A percentile compares a stretch with the other conserved stretches of the same genome.
These are phyloP conservation scores for Saccharomycopsis hybrid DNA, from an alignment of 1,139 yeast species.

Conservation along the genomic window DNA sequence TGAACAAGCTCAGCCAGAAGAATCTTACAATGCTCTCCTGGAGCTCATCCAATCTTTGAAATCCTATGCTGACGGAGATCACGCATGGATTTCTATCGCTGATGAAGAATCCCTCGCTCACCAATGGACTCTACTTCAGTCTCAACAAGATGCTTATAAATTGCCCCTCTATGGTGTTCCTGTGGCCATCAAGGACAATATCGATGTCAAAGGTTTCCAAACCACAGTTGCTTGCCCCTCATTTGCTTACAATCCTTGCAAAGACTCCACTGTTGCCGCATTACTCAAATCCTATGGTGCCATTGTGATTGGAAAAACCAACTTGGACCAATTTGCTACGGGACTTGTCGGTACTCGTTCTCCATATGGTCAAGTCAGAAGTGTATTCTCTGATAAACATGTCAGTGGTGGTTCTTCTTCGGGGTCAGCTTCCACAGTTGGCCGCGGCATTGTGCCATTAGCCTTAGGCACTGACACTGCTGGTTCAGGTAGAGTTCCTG, in stretches of 20 bases:
- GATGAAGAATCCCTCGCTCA: constrained; percentile 51
- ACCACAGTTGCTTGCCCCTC: constrained; percentile 97
- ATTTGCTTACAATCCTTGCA: constrained; percentile 55
- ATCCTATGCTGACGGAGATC: constrained; percentile 44
- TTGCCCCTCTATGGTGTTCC: constrained; percentile 79
- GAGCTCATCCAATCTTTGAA: constrained; percentile 43
- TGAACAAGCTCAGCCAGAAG: constrained; percentile 48
- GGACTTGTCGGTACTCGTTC: constrained; percentile 94
- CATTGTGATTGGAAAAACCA: constrained; percentile 84
- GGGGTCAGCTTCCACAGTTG: constrained; percentile 90
- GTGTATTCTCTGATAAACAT: constrained; percentile 66
- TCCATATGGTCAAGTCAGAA: constrained; percentile 85
- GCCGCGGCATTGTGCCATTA: constrained; percentile 81
- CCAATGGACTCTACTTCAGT: constrained; percentile 76
- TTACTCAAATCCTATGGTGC: constrained; percentile 80
- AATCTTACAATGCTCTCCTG: constrained; percentile 47
- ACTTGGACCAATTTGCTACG: constrained; percentile 93
- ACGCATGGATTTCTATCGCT: constrained; percentile 87
- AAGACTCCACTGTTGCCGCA: constrained; percentile 69
- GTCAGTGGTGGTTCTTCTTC: constrained; percentile 95
- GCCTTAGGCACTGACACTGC: constrained; percentile 96
- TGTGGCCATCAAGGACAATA: constrained; percentile 88
- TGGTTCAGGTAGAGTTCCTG: constrained; percentile 98
- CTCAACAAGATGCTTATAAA: constrained; percentile 44
- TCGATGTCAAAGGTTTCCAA: constrained; percentile 71